A percentile compares a stretch with the other conserved stretches of the same genome.
Conservation (phyloP, 352 stramenopile genomes). For the Peronospora belbahrii region DNA sequence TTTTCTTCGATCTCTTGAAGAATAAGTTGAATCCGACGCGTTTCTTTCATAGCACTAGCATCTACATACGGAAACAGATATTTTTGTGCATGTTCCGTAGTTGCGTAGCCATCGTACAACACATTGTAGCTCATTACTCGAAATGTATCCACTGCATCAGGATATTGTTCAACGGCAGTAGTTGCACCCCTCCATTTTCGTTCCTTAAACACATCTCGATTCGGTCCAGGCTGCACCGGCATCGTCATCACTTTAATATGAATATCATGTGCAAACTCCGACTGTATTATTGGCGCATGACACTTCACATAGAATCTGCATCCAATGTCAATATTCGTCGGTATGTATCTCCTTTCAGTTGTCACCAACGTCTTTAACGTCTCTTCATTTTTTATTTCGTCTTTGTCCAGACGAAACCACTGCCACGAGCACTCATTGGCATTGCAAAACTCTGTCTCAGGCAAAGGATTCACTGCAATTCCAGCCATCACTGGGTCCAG, state of each 20-base stretch:
- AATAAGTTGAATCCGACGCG: constrained; percentile 68
- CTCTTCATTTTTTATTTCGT: not conserved
- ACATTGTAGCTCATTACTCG: constrained; percentile 83
- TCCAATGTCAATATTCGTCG: constrained; percentile 33
- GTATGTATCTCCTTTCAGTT: constrained; percentile 30
- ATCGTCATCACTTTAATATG: constrained; percentile 27
- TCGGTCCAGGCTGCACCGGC: constrained; percentile 32
- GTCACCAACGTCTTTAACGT: constrained; percentile 9
- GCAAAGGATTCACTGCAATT: constrained; percentile 39
- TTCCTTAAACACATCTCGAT: constrained; percentile 43
- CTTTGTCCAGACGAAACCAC: constrained; percentile 38
- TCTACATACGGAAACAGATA: constrained; percentile 60
- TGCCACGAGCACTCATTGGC: constrained; percentile 53
- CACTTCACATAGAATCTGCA: constrained; percentile 51
- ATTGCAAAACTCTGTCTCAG: constrained; percentile 53
- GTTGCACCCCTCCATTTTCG: constrained; percentile 17
- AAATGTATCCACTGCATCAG: constrained; percentile 24
- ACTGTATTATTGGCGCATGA: constrained; percentile 29
- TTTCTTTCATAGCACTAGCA: constrained; percentile 37
- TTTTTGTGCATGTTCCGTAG: constrained; percentile 39
- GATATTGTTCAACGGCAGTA: constrained; percentile 11
- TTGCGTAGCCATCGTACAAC: constrained; percentile 65
- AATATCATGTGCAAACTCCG: constrained; percentile 31
- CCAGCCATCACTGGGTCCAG: constrained; percentile 41
- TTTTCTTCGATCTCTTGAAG: constrained; percentile 64